These are phyloP conservation scores for Epichloe gansuensis DNA, from an alignment of 2,329 filamentous ascomycete genomes.

Conservation along the genomic window DNA sequence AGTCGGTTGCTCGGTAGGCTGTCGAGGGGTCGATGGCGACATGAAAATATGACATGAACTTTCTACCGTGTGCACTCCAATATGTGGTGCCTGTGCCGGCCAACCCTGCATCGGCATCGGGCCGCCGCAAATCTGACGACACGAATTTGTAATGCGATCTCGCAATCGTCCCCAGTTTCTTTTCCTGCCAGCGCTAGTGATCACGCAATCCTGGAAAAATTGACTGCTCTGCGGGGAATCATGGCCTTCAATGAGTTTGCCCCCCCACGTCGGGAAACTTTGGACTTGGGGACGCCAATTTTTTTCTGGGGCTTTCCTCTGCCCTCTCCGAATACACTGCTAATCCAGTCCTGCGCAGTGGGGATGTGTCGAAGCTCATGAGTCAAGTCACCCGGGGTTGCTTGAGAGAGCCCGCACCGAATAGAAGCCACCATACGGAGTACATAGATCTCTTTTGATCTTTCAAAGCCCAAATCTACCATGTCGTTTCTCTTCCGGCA, in stretches of 20 bases:
- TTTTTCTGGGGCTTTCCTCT: background rate
- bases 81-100: too few species aligned
- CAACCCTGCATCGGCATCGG: background rate
- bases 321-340: background rate
- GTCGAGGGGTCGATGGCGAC: constrained; percentile 6
- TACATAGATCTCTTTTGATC: constrained; percentile 1
- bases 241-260: background rate
- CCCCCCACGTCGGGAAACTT: background rate
- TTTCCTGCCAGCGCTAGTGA: constrained; percentile 16
- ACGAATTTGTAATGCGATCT: constrained; percentile 14
- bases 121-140: constrained; percentile 10
- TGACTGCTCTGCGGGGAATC: constrained; percentile 14
- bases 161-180: constrained; percentile 8
- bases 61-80: too few species aligned
- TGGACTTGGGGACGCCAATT: background rate
- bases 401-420: background rate
- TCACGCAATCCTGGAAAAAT: constrained; percentile 21
- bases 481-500: constrained; percentile 25
- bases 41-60: background rate
- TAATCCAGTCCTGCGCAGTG: background rate
- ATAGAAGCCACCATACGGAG: background rate
- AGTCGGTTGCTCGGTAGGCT: constrained; percentile 5
- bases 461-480: constrained; percentile 2
- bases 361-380: background rate
- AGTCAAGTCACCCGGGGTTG: background rate